A percentile compares a stretch with the other conserved stretches of the same genome.
These are phyloP conservation scores for Stagonosporopsis chrysanthemi DNA, from an alignment of 2,329 filamentous ascomycete species.

Conservation along the genomic window DNA sequence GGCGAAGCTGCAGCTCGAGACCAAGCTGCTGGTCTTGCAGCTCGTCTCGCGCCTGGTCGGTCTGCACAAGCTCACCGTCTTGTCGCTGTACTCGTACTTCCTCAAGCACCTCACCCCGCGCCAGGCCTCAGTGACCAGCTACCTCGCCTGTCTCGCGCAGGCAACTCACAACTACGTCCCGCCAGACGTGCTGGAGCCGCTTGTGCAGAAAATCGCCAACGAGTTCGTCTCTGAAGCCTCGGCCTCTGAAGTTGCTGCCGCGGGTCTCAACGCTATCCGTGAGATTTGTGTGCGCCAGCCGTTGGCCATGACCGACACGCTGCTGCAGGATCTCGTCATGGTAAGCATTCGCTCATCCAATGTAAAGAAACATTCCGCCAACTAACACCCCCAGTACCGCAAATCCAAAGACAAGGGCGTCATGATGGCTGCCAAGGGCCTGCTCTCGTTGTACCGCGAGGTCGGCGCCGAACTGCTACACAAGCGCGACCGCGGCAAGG, in stretches of 20 bases:
- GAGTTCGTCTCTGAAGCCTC: slow-evolving; percentile 97
- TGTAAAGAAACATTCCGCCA: no score
- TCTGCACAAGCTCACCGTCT: slow-evolving; percentile 87
- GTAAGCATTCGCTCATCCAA: slow-evolving; percentile 16
- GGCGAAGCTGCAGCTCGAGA: slow-evolving; percentile 83
- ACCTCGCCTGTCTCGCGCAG: slow-evolving; percentile 90
- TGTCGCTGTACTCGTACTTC: slow-evolving; percentile 95
- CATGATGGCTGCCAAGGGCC: slow-evolving; percentile 97
- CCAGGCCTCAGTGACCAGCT: slow-evolving; percentile 89
- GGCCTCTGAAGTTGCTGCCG: slow-evolving; percentile 87
- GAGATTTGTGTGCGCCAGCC: slow-evolving; percentile 94
- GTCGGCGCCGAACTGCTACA: slow-evolving; percentile 87
- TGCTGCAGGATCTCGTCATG: slow-evolving; percentile 94
- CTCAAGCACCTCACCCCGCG: slow-evolving; percentile 86
- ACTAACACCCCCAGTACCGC: slow-evolving; percentile 64
- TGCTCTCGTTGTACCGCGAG: slow-evolving; percentile 89
- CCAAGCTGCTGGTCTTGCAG: slow-evolving; percentile 88
- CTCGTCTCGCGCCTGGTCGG: slow-evolving; percentile 90
- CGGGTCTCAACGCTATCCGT: slow-evolving; percentile 91
- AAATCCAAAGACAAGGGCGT: slow-evolving; percentile 98
- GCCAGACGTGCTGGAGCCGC: slow-evolving; percentile 87
- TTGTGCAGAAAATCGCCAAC: slow-evolving; percentile 95
- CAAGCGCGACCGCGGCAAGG: slow-evolving; percentile 90
- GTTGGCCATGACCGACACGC: slow-evolving; percentile 92
- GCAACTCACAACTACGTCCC: slow-evolving; percentile 90